Evolutionary conservation across 495 filamentous ascomycete genomes (phyloP).

Genomic region (Aspergillus cristatus): DNA sequence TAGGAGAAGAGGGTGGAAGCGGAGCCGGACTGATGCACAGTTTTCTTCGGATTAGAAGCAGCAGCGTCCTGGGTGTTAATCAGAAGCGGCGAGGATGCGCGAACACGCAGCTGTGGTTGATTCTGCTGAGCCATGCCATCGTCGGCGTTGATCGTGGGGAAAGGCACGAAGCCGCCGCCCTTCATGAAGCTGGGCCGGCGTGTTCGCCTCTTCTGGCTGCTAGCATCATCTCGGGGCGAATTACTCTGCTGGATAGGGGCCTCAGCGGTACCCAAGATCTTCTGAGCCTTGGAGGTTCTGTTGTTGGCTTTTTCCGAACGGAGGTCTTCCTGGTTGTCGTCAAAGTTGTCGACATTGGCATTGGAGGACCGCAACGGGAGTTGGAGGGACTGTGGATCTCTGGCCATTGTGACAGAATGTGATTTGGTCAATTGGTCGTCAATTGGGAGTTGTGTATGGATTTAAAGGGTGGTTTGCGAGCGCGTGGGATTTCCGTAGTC

Average conservation of each 20-base stretch:
- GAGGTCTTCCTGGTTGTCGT: slow-evolving; percentile 13
- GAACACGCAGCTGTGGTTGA: slow-evolving; percentile 27
- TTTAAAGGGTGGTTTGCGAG: too few relatives aligned
- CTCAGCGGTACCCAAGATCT: slow-evolving; percentile 28
- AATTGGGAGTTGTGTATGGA: too few relatives aligned
- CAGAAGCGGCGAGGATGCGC: slow-evolving; percentile 36
- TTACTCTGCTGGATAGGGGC: slow-evolving; percentile 17
- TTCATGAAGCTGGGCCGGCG: slow-evolving; percentile 23
- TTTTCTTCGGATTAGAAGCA: slow-evolving; percentile 17
- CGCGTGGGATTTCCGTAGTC: too few relatives aligned
- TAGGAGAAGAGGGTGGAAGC: slow-evolving; percentile 28
- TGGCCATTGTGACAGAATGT: not conserved
- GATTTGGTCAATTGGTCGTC: too few relatives aligned
- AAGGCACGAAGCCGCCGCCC: slow-evolving; percentile 15
- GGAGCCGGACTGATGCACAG: slow-evolving; percentile 28
- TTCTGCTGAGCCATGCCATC: slow-evolving; percentile 12
- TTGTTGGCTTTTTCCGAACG: slow-evolving; percentile 1
- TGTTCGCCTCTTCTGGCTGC: slow-evolving; percentile 6
- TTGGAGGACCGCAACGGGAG: slow-evolving; percentile 26
- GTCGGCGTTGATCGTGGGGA: slow-evolving; percentile 16
- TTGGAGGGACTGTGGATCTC: slow-evolving; percentile 12
- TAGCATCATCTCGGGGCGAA: slow-evolving; percentile 9
- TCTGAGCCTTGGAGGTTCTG: slow-evolving; percentile 27
- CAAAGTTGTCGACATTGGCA: slow-evolving; percentile 10
- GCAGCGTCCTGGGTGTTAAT: slow-evolving; percentile 28